Evolutionary conservation across 176 grass and related monocot genomes (phyloP).

Genomic region (Tuctoria greenei): DNA sequence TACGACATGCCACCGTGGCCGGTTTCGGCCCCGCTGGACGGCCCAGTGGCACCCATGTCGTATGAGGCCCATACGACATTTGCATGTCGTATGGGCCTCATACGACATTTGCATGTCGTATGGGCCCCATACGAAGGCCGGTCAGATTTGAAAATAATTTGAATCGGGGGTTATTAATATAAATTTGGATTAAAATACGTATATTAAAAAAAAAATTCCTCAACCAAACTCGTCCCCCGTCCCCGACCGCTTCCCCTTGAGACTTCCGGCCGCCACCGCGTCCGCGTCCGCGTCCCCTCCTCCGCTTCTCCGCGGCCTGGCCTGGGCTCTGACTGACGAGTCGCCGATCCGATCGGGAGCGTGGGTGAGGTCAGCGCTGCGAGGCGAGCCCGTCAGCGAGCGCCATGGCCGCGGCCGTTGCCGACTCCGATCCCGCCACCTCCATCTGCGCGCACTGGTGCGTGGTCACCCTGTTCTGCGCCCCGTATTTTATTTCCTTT

Average conservation of each 20-base stretch:
- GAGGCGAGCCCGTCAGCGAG: slow-evolving; percentile 11
- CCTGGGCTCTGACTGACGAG: neutral
- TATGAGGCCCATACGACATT: no score
- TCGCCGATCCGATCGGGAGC: slow-evolving; percentile 23
- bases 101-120: no score
- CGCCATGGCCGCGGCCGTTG: slow-evolving; percentile 35
- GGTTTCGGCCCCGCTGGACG: no score
- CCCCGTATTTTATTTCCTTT: neutral
- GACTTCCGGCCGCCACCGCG: slow-evolving; percentile 21
- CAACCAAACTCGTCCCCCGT: slow-evolving; percentile 26
- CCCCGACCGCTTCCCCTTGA: slow-evolving; percentile 3
- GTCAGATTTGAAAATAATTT: no score
- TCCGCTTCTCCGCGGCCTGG: neutral
- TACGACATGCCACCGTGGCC: no score
- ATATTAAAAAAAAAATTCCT: no score
- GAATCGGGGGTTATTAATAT: no score
- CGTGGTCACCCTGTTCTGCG: neutral
- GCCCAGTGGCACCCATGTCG: no score
- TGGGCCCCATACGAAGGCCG: no score
- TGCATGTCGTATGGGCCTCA: no score
- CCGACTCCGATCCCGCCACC: slow-evolving; percentile 34
- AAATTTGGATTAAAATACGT: no score
- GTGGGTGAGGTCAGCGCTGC: neutral
- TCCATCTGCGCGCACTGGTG: slow-evolving; percentile 73
- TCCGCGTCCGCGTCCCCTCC: neutral